These are phyloP conservation scores for Apiospora aurea DNA, from an alignment of 2,329 filamentous ascomycete species.

Conservation along the genomic window DNA sequence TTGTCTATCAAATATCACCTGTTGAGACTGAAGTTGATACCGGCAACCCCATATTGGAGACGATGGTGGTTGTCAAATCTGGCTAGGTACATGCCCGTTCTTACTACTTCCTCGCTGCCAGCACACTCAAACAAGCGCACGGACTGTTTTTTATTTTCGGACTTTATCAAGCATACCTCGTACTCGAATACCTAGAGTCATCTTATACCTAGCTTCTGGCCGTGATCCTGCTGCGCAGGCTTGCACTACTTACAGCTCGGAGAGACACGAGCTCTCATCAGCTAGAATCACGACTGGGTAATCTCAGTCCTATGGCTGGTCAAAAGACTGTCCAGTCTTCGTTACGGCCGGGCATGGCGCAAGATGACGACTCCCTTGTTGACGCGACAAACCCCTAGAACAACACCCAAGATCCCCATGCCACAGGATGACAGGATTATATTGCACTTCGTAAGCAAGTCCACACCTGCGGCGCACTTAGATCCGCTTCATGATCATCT, in stretches of 20 bases:
- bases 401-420: slow-evolving; percentile 36
- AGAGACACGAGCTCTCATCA: background rate
- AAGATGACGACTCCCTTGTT: slow-evolving; percentile 11
- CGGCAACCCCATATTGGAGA: no score
- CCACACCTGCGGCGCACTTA: slow-evolving; percentile 22
- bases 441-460: slow-evolving; percentile 75
- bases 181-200: slow-evolving; percentile 4
- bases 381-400: background rate
- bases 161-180: background rate
- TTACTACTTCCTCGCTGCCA: background rate
- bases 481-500: slow-evolving; percentile 13
- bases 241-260: background rate
- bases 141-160: slow-evolving; percentile 2
- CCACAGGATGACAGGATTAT: slow-evolving; percentile 73
- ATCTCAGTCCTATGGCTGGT: background rate
- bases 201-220: background rate
- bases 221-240: background rate
- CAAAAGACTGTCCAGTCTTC: background rate
- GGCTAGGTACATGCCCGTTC: no score
- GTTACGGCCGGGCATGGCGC: slow-evolving; percentile 19
- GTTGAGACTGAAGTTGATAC: no score
- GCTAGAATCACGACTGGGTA: background rate
- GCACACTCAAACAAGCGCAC: background rate
- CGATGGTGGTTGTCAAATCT: background rate
- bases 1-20: background rate